Conservation (phyloP, 345 rosid species). For the Aquilaria malaccensis region DNA sequence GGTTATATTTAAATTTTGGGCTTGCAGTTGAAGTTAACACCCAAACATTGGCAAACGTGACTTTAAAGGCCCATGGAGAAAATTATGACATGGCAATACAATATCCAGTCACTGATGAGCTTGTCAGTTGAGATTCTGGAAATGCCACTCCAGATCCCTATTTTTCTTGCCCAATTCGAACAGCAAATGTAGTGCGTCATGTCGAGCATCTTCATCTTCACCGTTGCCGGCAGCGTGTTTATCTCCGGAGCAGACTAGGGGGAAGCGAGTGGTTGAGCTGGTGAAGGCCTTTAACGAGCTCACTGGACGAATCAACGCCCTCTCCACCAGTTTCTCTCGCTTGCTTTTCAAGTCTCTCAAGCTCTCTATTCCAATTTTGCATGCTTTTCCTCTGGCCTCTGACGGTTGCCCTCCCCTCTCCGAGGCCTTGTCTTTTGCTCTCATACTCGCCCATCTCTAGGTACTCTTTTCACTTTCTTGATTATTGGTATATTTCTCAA, state of each 20-base stretch:
- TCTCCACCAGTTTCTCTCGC: constrained; percentile 74
- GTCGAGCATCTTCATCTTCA: constrained; percentile 12
- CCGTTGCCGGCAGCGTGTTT: constrained; percentile 16
- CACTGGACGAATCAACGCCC: constrained; percentile 72
- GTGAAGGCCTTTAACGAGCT: constrained; percentile 89
- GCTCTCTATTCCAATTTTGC: constrained; percentile 79
- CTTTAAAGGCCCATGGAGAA: no score
- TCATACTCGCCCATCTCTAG: constrained; percentile 87
- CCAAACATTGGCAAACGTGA: no score
- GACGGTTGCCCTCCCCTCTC: constrained; percentile 75
- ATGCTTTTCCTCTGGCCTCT: constrained; percentile 48
- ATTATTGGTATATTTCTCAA: neutral
- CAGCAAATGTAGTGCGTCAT: neutral
- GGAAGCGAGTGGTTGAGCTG: constrained; percentile 97
- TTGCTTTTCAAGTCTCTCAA: constrained; percentile 73
- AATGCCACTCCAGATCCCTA: neutral
- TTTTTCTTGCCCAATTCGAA: neutral
- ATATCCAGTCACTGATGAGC: no score
- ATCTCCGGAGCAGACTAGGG: constrained; percentile 59
- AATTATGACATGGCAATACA: no score
- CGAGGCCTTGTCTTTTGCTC: constrained; percentile 72
- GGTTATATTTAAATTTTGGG: no score
- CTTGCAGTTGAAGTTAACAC: no score
- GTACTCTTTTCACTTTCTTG: constrained; percentile 17
- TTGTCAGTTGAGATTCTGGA: neutral